Evolutionary conservation across 176 grass and related monocot species (phyloP).

Genomic region (Cenchrus americanus): DNA sequence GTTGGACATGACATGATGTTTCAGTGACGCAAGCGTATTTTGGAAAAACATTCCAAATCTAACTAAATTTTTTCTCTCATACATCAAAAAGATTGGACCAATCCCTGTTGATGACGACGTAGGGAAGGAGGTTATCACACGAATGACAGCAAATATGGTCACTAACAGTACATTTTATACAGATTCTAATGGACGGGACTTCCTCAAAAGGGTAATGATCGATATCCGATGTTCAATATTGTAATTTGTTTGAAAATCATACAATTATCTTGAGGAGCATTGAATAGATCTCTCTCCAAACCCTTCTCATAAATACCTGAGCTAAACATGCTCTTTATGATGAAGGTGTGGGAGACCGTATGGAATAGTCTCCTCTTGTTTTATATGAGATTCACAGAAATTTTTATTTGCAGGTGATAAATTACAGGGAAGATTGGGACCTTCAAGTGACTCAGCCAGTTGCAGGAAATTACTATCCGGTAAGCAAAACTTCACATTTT

Average conservation of each 20-base stretch:
- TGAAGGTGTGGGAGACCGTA: neutral
- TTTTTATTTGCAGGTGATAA: constrained; percentile 64
- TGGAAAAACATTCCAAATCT: constrained; percentile 1
- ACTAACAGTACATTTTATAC: constrained; percentile 82
- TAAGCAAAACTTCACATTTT: constrained; percentile 43
- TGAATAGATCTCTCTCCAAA: neutral
- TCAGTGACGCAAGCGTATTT: constrained; percentile 5
- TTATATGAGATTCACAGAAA: constrained; percentile 32
- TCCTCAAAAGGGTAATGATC: constrained; percentile 74
- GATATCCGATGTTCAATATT: constrained; percentile 1
- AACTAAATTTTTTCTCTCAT: constrained; percentile 20
- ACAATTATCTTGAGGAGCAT: neutral
- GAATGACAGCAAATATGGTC: constrained; percentile 76
- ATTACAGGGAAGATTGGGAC: constrained; percentile 90
- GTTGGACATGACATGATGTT: neutral
- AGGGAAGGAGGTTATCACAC: constrained; percentile 82
- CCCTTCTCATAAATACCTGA: neutral
- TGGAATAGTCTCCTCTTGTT: constrained; percentile 12
- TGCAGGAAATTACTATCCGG: constrained; percentile 94
- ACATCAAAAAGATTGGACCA: constrained; percentile 74
- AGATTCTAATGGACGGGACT: constrained; percentile 96
- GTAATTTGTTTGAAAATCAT: neutral
- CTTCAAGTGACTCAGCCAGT: constrained; percentile 81
- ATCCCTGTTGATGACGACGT: constrained; percentile 67
- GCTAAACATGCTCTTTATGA: neutral